phyloP scores from a whole-genome alignment of 108 stramenopile genomes.

The Nitzschia inconspicua region DNA sequence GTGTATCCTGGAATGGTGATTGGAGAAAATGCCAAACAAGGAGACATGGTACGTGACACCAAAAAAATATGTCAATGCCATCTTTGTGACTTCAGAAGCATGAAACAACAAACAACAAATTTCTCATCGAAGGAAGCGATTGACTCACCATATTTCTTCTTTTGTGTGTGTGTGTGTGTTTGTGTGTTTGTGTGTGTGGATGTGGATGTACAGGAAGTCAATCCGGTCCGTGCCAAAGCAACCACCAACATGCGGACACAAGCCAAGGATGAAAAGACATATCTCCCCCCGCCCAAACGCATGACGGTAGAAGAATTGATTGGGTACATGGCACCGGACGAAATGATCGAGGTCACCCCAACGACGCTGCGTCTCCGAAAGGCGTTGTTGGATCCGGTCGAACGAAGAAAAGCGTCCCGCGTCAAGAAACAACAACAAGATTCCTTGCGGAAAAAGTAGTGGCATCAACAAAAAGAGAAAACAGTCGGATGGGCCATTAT shows the following conservation, averaged over 20 bases:
- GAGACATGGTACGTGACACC: slow-evolving; percentile 34
- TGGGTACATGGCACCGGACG: slow-evolving; percentile 84
- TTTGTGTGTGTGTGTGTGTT: no score
- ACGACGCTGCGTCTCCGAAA: slow-evolving; percentile 85
- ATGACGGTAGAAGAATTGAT: slow-evolving; percentile 93
- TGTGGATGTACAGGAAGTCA: slow-evolving; percentile 65
- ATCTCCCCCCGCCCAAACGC: slow-evolving; percentile 80
- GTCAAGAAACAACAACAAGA: slow-evolving; percentile 68
- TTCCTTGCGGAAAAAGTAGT: slow-evolving; percentile 16
- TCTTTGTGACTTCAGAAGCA: no score
- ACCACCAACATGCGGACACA: slow-evolving; percentile 92
- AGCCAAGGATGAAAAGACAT: slow-evolving; percentile 85
- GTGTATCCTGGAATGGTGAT: slow-evolving; percentile 96
- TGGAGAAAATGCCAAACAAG: slow-evolving; percentile 80
- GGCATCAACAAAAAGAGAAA: neutral
- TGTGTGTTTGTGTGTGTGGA: no score
- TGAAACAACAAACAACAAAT: no score
- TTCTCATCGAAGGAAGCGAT: no score
- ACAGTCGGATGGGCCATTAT: no score
- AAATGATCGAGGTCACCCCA: slow-evolving; percentile 97
- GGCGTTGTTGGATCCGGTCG: slow-evolving; percentile 67
- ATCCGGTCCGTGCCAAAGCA: slow-evolving; percentile 89
- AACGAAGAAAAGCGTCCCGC: slow-evolving; percentile 42
- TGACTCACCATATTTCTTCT: no score
- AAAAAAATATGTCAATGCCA: no score